A percentile compares a stretch with the other conserved stretches of the same genome.
Evolutionary conservation across 2,329 filamentous ascomycete species (phyloP).

Genomic region (Ustulina deusta): DNA sequence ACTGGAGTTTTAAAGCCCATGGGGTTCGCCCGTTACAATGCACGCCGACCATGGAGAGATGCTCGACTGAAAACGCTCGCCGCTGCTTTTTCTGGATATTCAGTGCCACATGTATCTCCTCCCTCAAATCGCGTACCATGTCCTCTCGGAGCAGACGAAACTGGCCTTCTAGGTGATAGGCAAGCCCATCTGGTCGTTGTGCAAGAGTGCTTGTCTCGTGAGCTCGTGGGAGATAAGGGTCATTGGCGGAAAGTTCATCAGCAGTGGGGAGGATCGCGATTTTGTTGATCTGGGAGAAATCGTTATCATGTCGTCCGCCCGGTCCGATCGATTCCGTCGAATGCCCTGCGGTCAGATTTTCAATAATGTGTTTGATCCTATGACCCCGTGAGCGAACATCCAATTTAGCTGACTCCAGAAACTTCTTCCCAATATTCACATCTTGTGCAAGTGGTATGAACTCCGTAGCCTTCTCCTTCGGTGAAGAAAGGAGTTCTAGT

Average conservation of each 20-base stretch:
- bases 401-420: constrained; percentile 8
- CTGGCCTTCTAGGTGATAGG: constrained; percentile 73
- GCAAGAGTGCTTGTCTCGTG: constrained; percentile 59
- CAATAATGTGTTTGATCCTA: constrained; percentile 53
- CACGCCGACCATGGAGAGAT: constrained; percentile 18
- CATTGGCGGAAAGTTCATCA: constrained; percentile 70
- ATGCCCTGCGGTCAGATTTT: constrained; percentile 39
- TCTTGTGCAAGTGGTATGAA: constrained; percentile 23
- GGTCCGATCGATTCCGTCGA: constrained; percentile 49
- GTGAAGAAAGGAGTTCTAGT: constrained; percentile 14
- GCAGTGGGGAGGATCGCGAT: constrained; percentile 74
- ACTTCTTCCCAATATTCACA: constrained; percentile 2
- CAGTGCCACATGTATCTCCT: constrained; percentile 57
- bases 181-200: constrained; percentile 54
- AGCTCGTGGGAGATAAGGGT: constrained; percentile 66
- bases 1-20: constrained; percentile 22
- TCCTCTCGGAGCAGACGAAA: constrained; percentile 79
- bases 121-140: constrained; percentile 73
- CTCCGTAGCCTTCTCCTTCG: constrained; percentile 12
- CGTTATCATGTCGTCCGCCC: constrained; percentile 80
- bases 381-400: constrained; percentile 52
- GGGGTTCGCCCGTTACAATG: constrained; percentile 25
- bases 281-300: constrained; percentile 69
- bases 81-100: constrained; percentile 62
- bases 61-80: constrained; percentile 44